A percentile compares a stretch with the other conserved stretches of the same genome.
Conservation (phyloP, 177 flowering plant genomes). For the Vitis hybrid region DNA sequence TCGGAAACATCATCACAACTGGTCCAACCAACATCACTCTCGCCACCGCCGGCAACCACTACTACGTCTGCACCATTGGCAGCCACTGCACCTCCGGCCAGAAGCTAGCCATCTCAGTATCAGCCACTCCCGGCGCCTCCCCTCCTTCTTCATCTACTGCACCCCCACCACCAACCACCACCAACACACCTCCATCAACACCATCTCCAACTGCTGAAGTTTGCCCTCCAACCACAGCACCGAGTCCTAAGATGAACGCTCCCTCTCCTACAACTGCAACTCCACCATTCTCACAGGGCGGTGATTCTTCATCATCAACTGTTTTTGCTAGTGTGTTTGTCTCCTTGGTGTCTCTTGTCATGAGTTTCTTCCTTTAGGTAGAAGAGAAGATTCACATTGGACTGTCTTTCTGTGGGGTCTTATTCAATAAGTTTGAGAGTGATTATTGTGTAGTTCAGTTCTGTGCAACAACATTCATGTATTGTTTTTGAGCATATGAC, state of each 20-base stretch:
- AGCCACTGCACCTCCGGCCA: not conserved
- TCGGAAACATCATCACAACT: not conserved
- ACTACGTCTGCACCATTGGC: not conserved
- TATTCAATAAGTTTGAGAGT: not conserved
- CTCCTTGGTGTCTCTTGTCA: not conserved
- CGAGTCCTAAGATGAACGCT: too few relatives aligned
- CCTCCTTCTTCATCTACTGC: constrained; percentile 1
- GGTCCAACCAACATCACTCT: constrained; percentile 15
- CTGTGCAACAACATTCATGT: not conserved
- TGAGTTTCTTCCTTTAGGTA: constrained; percentile 11
- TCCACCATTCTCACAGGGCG: not conserved
- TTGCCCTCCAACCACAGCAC: too few relatives aligned
- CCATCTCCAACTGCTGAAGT: too few relatives aligned
- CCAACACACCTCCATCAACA: not conserved
- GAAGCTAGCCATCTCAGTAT: not conserved
- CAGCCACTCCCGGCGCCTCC: constrained; percentile 4
- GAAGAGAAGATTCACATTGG: not conserved
- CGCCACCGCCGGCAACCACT: not conserved
- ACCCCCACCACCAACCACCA: not conserved
- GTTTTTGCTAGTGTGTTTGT: constrained; percentile 5
- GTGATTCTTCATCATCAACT: constrained; percentile 11
- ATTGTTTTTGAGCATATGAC: not conserved
- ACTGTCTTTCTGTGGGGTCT: not conserved
- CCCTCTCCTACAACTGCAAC: too few relatives aligned
- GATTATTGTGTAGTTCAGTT: not conserved